These are phyloP conservation scores for Globisporangium irregulare DNA, from an alignment of 352 stramenopile genomes.

Conservation along the genomic window DNA sequence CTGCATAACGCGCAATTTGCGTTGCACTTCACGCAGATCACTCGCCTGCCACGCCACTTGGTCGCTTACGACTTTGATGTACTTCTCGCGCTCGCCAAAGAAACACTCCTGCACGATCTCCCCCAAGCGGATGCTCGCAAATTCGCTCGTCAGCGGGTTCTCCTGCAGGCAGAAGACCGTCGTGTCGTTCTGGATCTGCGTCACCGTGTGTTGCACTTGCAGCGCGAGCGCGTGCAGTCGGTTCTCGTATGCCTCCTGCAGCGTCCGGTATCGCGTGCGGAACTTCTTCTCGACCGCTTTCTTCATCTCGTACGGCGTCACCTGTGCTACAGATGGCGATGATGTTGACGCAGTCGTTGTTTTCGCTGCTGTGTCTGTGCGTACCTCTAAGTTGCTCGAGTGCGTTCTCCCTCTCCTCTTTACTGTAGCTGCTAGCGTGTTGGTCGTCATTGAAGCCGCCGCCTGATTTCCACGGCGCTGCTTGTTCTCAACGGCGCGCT, in stretches of 20 bases:
- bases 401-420: neutral
- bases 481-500: conserved; percentile 13
- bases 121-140: conserved; percentile 44
- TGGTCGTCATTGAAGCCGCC: neutral
- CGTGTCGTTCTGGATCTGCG: conserved; percentile 54
- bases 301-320: conserved; percentile 37
- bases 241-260: conserved; percentile 74
- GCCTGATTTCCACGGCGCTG: conserved; percentile 6
- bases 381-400: neutral
- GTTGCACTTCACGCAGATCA: conserved; percentile 50
- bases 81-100: conserved; percentile 64
- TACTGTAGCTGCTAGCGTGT: conserved; percentile 12
- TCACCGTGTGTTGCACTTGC: conserved; percentile 49
- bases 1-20: conserved; percentile 39
- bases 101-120: conserved; percentile 75
- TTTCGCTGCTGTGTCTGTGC: neutral
- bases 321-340: neutral
- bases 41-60: conserved; percentile 71
- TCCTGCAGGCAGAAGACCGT: conserved; percentile 65
- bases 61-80: conserved; percentile 64
- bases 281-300: conserved; percentile 71
- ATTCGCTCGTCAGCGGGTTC: conserved; percentile 63
- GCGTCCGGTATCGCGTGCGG: conserved; percentile 54
- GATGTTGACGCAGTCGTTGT: neutral
- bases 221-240: conserved; percentile 52